Conservation (phyloP, 2,329 filamentous ascomycete genomes). For the Atkinsonella texensis region DNA sequence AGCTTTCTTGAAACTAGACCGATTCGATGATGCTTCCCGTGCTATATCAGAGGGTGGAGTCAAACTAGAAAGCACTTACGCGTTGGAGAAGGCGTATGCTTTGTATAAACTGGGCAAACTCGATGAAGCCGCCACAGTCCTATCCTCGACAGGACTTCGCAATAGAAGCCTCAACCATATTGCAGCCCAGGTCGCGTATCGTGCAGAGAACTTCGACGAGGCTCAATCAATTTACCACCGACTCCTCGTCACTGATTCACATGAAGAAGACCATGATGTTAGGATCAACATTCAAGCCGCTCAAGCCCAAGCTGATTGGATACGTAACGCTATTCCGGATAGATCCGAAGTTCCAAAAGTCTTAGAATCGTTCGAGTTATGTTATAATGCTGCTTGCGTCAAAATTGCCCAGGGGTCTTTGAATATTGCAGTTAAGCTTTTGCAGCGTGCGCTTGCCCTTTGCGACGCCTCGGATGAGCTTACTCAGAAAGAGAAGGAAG, state of each 20-base stretch:
- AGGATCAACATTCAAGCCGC: conserved; percentile 64
- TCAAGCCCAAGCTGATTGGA: conserved; percentile 62
- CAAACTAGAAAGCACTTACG: conserved; percentile 46
- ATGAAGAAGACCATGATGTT: conserved; percentile 61
- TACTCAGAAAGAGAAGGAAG: conserved; percentile 59
- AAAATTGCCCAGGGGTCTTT: conserved; percentile 60
- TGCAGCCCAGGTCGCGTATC: conserved; percentile 58
- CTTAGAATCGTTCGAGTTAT: conserved; percentile 66
- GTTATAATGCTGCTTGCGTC: conserved; percentile 68
- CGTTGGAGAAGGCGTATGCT: conserved; percentile 67
- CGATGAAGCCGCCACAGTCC: conserved; percentile 44
- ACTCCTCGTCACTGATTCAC: conserved; percentile 34
- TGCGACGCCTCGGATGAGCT: conserved; percentile 66
- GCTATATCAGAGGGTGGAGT: conserved; percentile 52
- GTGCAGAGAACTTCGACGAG: conserved; percentile 59
- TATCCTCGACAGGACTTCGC: conserved; percentile 21
- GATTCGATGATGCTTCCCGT: conserved; percentile 64
- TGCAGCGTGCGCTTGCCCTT: conserved; percentile 58
- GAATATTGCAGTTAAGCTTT: conserved; percentile 48
- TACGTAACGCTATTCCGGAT: conserved; percentile 30
- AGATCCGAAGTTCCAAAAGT: conserved; percentile 43
- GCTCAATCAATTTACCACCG: conserved; percentile 52
- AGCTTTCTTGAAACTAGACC: conserved; percentile 70
- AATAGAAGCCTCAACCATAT: conserved; percentile 36
- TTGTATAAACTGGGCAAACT: conserved; percentile 68